Evolutionary conservation across 768 basidiomycete species (phyloP), one percentile per base, ranked within the genome.

Genomic region (Boletus pseudopeckii): DNA sequence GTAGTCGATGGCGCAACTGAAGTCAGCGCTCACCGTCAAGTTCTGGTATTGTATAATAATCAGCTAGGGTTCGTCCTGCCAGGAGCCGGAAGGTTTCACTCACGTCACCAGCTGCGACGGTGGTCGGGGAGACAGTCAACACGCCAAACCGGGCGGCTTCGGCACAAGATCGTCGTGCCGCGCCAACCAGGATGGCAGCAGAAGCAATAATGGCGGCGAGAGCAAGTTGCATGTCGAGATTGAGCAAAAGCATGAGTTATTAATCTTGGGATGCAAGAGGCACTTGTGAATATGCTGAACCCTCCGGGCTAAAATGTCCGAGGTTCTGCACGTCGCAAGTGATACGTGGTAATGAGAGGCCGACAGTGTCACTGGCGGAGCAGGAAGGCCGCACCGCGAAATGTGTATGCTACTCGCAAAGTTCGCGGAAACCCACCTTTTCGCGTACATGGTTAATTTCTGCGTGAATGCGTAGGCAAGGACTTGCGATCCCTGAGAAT

Each of bases 61-160:
- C 15, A 63, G 50, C 44, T 20, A 13, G 17, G 5, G n/a, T 11
- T 28, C 15, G 14, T 37, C 32, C 15, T 3, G 2, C 30, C 30
- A 17, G 13, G 5, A 39, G 24, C 8, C 14, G 17, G 7, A 34
- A 11, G n/a, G 30, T 15, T 43, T 34, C 8, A 48, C 63, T 48
- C 30, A 71, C 68, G 2, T 67, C 63, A 1, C 68, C 68, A 7
- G 65, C 39, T 8, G 69, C 24, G 41, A 69, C 53, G 1, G 44
- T 63, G 42, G 56, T 50, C 14, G 69, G 68, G 42, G 57, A 54
- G 34, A 71, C n/a, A 0, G 0, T 51, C 26, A 71, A 24, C 3
- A 44, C 34, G 17, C 68, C 68, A 45, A 52, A 69, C 6, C 20
- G 59, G 13, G 59, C 1, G n/a, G 67, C 68, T 39, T 65, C 22